These are phyloP conservation scores for Limnomonas spitsbergensis DNA, from an alignment of 139 green algal genomes.

Conservation along the genomic window DNA sequence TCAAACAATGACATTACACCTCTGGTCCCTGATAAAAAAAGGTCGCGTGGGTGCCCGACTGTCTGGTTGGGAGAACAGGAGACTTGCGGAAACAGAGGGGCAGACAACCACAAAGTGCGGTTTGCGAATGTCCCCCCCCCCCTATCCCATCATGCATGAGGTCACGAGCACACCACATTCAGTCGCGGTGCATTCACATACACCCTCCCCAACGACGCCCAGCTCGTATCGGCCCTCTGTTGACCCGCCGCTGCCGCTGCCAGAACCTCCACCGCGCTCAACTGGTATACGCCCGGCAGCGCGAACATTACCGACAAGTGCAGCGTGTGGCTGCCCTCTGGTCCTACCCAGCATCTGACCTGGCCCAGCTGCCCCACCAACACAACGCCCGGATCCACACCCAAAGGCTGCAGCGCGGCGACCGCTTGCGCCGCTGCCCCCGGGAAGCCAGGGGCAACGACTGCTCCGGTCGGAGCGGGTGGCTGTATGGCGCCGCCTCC, in stretches of 20 bases:
- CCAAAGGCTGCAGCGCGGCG: background rate
- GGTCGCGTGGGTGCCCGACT: no score
- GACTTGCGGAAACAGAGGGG: no score
- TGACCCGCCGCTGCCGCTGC: background rate
- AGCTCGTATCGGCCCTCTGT: background rate
- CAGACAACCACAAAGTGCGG: no score
- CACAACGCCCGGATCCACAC: conserved; percentile 22
- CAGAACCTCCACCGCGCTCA: conserved; percentile 8
- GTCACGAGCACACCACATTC: background rate
- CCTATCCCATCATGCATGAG: no score
- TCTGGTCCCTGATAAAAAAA: no score
- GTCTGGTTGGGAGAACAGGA: no score
- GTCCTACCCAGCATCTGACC: conserved; percentile 9
- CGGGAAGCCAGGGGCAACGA: no score
- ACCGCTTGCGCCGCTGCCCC: no score
- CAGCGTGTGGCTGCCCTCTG: background rate
- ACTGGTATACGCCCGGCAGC: conserved; percentile 31
- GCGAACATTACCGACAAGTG: conserved; percentile 16
- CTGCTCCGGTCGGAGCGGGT: no score
- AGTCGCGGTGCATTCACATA: background rate
- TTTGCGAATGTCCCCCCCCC: no score
- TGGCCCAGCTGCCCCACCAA: conserved; percentile 20
- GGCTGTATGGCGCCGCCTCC: no score
- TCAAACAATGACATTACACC: no score
- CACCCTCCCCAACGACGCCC: background rate